A percentile compares a stretch with the other conserved stretches of the same genome.
Conservation (phyloP, 106 monocot genomes). For the Triglochin maritima region DNA sequence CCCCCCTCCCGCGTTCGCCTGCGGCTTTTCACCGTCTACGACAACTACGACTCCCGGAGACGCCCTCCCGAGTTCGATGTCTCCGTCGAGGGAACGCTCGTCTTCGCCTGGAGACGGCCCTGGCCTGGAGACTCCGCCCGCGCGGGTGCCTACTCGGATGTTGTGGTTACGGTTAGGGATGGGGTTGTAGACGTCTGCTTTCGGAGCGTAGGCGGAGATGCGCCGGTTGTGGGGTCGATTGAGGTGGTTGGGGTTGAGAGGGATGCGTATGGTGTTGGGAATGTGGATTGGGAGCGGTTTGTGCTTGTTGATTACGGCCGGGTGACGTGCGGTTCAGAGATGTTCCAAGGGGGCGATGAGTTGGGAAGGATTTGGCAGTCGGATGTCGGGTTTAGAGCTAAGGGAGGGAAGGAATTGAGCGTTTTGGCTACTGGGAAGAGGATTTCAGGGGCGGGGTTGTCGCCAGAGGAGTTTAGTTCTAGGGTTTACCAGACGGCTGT, state of each 20-base stretch:
- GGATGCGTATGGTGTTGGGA: slow-evolving; percentile 3
- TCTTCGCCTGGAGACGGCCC: slow-evolving; percentile 73
- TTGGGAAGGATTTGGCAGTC: slow-evolving; percentile 19
- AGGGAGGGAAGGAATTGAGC: not conserved
- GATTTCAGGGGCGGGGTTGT: slow-evolving; percentile 1
- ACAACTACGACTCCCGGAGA: slow-evolving; percentile 83
- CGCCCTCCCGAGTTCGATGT: slow-evolving; percentile 71
- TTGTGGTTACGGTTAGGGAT: slow-evolving; percentile 30
- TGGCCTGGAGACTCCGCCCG: slow-evolving; percentile 57
- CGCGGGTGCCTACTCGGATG: slow-evolving; percentile 80
- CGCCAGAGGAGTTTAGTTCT: slow-evolving; percentile 9
- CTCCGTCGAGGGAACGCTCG: slow-evolving; percentile 60
- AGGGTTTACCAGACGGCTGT: slow-evolving; percentile 15
- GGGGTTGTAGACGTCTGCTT: slow-evolving; percentile 64
- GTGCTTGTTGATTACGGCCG: slow-evolving; percentile 19
- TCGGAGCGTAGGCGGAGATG: not conserved
- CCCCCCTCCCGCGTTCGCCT: slow-evolving; percentile 64
- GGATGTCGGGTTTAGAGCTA: not conserved
- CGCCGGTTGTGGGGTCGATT: slow-evolving; percentile 12
- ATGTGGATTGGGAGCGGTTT: not conserved
- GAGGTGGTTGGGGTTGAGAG: slow-evolving; percentile 12
- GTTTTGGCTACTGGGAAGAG: not conserved
- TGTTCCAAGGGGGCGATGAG: slow-evolving; percentile 7
- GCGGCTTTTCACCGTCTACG: slow-evolving; percentile 84
- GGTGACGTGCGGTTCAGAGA: slow-evolving; percentile 4